Evolutionary conservation across 805 yeast species (phyloP).

Genomic region (Candida hungchunana): DNA sequence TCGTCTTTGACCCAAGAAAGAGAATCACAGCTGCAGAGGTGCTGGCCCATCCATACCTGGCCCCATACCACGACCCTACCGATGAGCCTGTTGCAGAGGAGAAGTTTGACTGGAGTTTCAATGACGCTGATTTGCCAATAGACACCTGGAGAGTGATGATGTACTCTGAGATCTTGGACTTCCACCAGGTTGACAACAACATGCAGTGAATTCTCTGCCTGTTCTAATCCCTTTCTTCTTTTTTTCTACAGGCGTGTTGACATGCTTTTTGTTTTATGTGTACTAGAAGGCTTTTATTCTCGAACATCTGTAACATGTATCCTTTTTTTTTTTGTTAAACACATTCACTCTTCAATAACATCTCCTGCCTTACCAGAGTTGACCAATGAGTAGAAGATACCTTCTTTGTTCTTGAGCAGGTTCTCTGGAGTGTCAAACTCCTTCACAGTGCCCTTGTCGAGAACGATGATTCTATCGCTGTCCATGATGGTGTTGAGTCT

Average conservation of each 20-base stretch:
- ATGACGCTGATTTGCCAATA: conserved; percentile 95
- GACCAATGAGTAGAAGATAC: conserved; percentile 77
- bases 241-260: no score
- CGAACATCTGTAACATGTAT: no score
- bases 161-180: conserved; percentile 95
- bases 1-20: conserved; percentile 91
- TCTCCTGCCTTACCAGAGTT: conserved; percentile 39
- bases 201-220: conserved; percentile 4
- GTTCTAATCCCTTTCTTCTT: background rate
- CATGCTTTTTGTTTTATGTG: background rate
- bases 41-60: conserved; percentile 82
- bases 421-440: conserved; percentile 73
- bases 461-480: conserved; percentile 70
- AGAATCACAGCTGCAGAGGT: conserved; percentile 92
- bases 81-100: conserved; percentile 95
- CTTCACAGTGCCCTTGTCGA: conserved; percentile 69
- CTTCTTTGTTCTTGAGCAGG: conserved; percentile 58
- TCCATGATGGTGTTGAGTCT: conserved; percentile 80
- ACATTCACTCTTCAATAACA: conserved; percentile 6
- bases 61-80: conserved; percentile 94
- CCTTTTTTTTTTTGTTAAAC: no score
- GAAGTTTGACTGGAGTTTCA: conserved; percentile 96
- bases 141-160: conserved; percentile 99
- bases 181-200: conserved; percentile 68
- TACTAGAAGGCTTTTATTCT: background rate